These are phyloP conservation scores for Corchorus capsularis DNA, from an alignment of 345 rosid genomes.

Conservation along the genomic window DNA sequence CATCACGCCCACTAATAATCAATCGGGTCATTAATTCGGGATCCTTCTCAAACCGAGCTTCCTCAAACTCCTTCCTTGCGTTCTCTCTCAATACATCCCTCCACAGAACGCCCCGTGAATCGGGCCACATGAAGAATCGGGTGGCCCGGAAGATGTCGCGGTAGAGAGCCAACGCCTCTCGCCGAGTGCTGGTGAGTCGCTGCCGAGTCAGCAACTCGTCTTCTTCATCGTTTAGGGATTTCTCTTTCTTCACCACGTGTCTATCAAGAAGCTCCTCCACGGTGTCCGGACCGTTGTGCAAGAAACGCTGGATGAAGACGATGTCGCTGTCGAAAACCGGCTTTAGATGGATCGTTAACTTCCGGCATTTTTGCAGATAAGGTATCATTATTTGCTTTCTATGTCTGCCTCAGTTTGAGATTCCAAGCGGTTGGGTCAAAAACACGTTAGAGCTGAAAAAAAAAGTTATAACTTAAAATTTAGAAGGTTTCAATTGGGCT, in stretches of 20 bases:
- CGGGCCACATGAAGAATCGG: constrained; percentile 79
- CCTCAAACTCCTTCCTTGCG: constrained; percentile 86
- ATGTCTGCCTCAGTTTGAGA: background rate
- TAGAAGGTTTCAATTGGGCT: no score
- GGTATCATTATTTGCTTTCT: constrained; percentile 26
- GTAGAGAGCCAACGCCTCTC: constrained; percentile 80
- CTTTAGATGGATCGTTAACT: constrained; percentile 23
- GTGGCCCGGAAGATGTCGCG: constrained; percentile 84
- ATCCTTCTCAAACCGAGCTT: constrained; percentile 77
- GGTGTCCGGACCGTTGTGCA: constrained; percentile 84
- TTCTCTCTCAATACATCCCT: constrained; percentile 75
- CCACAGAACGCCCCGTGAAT: constrained; percentile 72
- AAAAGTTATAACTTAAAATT: no score
- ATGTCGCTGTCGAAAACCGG: background rate
- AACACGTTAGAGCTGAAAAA: no score
- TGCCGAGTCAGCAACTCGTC: constrained; percentile 57
- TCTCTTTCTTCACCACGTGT: constrained; percentile 65
- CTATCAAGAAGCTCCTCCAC: constrained; percentile 80
- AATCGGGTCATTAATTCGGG: constrained; percentile 75
- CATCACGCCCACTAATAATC: constrained; percentile 81
- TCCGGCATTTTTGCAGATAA: constrained; percentile 54
- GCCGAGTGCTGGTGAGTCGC: constrained; percentile 64
- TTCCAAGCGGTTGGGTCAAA: background rate
- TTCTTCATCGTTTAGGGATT: constrained; percentile 58
- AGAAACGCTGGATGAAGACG: constrained; percentile 20